Evolutionary conservation across 371 early-diverging fungal species (phyloP).

Genomic region (Lichtheimia ramosa): DNA sequence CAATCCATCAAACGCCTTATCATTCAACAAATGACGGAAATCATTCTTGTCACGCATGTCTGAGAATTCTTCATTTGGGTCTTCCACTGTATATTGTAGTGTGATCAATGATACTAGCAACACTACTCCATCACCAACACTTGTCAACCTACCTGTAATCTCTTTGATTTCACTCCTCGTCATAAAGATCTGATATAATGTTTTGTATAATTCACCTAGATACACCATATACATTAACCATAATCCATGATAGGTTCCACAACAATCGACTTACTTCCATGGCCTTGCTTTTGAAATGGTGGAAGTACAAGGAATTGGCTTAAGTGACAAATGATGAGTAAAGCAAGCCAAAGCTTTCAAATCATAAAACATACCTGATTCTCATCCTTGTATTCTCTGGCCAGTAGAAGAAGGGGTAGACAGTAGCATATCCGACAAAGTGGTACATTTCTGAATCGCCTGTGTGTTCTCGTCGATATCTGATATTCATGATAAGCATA

Average conservation of each 20-base stretch:
- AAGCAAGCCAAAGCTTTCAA: neutral
- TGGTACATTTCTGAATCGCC: conserved; percentile 49
- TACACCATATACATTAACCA: neutral
- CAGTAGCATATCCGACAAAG: conserved; percentile 79
- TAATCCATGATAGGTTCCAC: neutral
- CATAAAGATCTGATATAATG: conserved; percentile 60
- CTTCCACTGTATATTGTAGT: conserved; percentile 71
- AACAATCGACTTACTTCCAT: conserved; percentile 63
- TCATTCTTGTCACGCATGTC: conserved; percentile 88
- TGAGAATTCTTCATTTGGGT: conserved; percentile 87
- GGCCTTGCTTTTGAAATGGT: conserved; percentile 82
- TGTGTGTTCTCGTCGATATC: conserved; percentile 28
- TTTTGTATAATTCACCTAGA: conserved; percentile 60
- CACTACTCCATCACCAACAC: neutral
- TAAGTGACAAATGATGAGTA: neutral
- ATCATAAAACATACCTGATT: conserved; percentile 60
- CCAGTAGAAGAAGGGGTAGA: conserved; percentile 82
- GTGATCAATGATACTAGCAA: neutral
- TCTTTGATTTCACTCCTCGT: conserved; percentile 59
- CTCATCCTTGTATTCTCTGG: conserved; percentile 78
- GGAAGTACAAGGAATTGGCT: conserved; percentile 92
- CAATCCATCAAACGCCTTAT: conserved; percentile 62
- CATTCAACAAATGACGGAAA: conserved; percentile 58
- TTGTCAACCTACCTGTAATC: conserved; percentile 47
- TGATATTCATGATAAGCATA: conserved; percentile 5